These are phyloP conservation scores for Erysimum cheiri DNA, from an alignment of 441 rosid species.

Conservation along the genomic window DNA sequence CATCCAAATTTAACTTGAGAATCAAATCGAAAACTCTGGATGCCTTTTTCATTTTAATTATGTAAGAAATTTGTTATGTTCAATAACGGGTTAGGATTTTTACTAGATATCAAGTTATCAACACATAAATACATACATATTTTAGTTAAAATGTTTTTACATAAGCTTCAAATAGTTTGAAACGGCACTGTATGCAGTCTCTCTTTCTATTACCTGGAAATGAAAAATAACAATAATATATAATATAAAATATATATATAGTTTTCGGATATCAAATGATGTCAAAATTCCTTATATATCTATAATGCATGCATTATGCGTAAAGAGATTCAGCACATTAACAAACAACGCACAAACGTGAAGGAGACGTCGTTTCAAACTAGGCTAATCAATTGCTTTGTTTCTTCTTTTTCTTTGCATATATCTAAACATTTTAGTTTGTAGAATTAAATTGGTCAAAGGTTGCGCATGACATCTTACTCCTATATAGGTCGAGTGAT, in stretches of 20 bases:
- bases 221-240: not conserved
- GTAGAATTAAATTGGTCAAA: slow-evolving; percentile 9
- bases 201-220: slow-evolving; percentile 11
- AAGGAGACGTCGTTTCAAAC: slow-evolving; percentile 36
- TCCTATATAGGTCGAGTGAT: not conserved
- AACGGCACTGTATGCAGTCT: not conserved
- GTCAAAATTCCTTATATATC: slow-evolving; percentile 1
- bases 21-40: slow-evolving; percentile 27
- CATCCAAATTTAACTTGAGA: slow-evolving; percentile 11
- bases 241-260: not conserved
- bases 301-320: not conserved
- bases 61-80: not conserved
- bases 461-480: slow-evolving; percentile 25
- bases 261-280: slow-evolving; percentile 4
- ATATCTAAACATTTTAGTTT: slow-evolving; percentile 12
- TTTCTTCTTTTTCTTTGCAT: slow-evolving; percentile 1
- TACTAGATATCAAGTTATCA: not conserved
- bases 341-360: slow-evolving; percentile 41
- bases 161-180: not conserved
- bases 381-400: slow-evolving; percentile 32
- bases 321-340: slow-evolving; percentile 30
- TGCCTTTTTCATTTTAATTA: not conserved
- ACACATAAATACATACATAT: not conserved
- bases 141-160: not conserved
- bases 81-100: not conserved